Conservation (phyloP, 139 green algal species). For the Chlorella sorokiniana region DNA sequence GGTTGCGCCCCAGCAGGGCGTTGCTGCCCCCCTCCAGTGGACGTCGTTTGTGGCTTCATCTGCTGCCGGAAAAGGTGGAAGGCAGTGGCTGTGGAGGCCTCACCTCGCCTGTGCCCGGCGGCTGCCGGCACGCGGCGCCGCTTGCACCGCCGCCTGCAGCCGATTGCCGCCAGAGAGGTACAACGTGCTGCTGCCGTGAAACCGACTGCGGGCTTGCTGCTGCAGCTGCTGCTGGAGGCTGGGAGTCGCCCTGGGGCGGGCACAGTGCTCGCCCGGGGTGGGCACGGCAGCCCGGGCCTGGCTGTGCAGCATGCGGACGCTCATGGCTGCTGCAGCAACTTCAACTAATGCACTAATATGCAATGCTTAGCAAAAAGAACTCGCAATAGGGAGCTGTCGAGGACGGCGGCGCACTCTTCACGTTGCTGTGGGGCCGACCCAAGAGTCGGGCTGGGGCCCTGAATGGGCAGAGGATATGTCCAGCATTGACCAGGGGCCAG, state of each 20-base stretch:
- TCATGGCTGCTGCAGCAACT: background rate
- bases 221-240: constrained; percentile 22
- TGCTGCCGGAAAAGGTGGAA: too few relatives aligned
- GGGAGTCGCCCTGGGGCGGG: background rate
- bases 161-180: constrained; percentile 8
- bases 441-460: background rate
- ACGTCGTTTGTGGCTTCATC: too few relatives aligned
- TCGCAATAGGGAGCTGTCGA: background rate
- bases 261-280: background rate
- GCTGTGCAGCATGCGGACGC: constrained; percentile 7
- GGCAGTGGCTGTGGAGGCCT: background rate
- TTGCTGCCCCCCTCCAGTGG: too few relatives aligned
- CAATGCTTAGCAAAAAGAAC: background rate
- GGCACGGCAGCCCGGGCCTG: background rate
- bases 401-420: background rate
- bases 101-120: background rate
- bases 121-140: background rate
- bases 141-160: constrained; percentile 16
- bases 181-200: constrained; percentile 18
- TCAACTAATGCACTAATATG: background rate
- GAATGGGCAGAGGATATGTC: background rate
- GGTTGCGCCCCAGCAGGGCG: background rate
- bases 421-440: background rate
- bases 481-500: background rate
- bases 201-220: background rate